Evolutionary conservation across 352 stramenopile genomes (phyloP).

Genomic region (Phytophthora parvispora): DNA sequence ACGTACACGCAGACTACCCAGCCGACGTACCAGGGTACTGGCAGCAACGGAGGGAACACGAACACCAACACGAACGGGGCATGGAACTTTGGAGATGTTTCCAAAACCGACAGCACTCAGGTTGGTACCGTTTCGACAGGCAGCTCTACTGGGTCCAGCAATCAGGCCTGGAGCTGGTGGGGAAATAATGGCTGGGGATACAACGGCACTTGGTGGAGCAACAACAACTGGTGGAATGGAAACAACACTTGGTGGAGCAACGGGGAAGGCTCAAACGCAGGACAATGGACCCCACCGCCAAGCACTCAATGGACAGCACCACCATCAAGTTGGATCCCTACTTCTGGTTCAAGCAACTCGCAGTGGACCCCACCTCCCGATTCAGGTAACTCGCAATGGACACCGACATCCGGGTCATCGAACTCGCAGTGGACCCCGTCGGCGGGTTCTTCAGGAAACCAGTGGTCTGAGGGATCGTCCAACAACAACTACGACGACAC

Average conservation of each 20-base stretch:
- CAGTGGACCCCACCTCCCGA: conserved; percentile 12
- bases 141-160: not conserved
- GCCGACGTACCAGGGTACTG: conserved; percentile 24
- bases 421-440: conserved; percentile 16
- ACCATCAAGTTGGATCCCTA: conserved; percentile 7
- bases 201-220: conserved; percentile 13
- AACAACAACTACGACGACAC: too few species aligned
- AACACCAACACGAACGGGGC: conserved; percentile 28
- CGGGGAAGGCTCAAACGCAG: not conserved
- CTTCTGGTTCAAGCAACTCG: not conserved
- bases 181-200: conserved; percentile 15
- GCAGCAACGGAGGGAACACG: conserved; percentile 16
- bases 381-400: not conserved
- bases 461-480: conserved; percentile 5
- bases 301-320: not conserved
- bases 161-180: conserved; percentile 29
- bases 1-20: conserved; percentile 2
- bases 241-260: conserved; percentile 1
- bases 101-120: conserved; percentile 18
- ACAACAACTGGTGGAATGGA: conserved; percentile 1
- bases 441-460: not conserved
- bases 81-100: conserved; percentile 42
- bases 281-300: not conserved
- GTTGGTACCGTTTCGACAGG: conserved; percentile 18
- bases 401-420: not conserved